Base-by-base conservation (phyloP, 2,329 filamentous ascomycete genomes). In the Dactylella cylindrospora region DNA sequence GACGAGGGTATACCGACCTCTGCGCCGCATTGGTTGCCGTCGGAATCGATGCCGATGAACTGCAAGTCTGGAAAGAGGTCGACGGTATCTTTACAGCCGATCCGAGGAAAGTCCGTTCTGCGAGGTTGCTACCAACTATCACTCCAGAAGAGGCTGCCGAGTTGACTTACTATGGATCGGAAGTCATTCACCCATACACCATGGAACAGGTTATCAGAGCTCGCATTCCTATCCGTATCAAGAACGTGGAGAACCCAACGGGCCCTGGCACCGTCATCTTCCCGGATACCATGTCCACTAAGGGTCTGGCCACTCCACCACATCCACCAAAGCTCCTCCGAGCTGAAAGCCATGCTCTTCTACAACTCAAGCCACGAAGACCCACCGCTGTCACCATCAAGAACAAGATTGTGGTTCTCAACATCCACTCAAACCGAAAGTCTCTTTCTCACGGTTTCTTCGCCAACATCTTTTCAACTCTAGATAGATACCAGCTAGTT, bases 51-150 rank as follows among this genome's bases (percentile, higher is more conserved):
- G 93, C 93, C 0, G 77, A 85, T 49, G 93, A 98, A 73, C 79
- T 98, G 46, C 93, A 98, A 73, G 87, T 98, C 66, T 97, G 93
- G 93, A 98, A 98, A 76, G 93, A 98, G 72, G 93, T 98, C 5
- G 93, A 98, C 73, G 90, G 90, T 59, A 94, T 97, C 71, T 93
- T 95, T 74, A 85, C 83, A 0, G 79, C 79, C 4, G 91, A 96
- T 70, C 88, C 88, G 2, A 82, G 86, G 68, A 94, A 93, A 73
- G 88, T 94, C 31, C 90, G 91, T 2, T 97, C 91, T 0, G 94
- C 93, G n/a, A 80, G 86, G 39, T 78, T 98, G n/a, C 80, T 98
- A 36, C 76, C 84, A 8, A 84, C 85, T 49, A 95, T 98, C 71
- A 96, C 91, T 2, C 93, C 93, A 0, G 86, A 89, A 7, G 93